Evolutionary conservation across 2,329 filamentous ascomycete genomes (phyloP).

Genomic region (Cladosporium sp.): DNA sequence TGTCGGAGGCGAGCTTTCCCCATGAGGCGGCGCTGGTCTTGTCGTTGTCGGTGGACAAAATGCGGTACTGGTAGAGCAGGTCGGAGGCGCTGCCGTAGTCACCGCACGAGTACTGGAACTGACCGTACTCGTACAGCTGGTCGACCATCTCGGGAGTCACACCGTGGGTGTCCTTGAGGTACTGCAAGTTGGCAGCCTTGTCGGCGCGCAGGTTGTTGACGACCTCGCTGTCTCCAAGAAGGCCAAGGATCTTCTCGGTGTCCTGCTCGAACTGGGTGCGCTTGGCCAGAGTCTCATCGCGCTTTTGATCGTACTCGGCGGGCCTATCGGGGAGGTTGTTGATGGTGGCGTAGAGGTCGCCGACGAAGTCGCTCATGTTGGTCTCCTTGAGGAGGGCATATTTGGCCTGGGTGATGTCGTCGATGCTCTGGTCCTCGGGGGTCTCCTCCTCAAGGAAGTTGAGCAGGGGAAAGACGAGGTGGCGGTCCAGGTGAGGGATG

Average conservation of each 20-base stretch:
- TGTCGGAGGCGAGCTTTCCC: slow-evolving; percentile 97
- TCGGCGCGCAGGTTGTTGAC: slow-evolving; percentile 89
- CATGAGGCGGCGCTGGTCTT: slow-evolving; percentile 94
- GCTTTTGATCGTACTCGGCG: slow-evolving; percentile 82
- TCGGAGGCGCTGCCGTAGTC: slow-evolving; percentile 89
- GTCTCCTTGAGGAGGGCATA: slow-evolving; percentile 94
- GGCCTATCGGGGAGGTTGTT: slow-evolving; percentile 76
- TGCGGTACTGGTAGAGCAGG: slow-evolving; percentile 94
- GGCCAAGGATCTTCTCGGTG: slow-evolving; percentile 82
- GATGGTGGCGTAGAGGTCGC: slow-evolving; percentile 85
- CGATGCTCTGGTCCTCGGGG: slow-evolving; percentile 72
- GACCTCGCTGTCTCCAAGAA: slow-evolving; percentile 85
- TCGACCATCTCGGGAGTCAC: slow-evolving; percentile 96
- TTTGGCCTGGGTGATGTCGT: slow-evolving; percentile 79
- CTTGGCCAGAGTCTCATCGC: slow-evolving; percentile 81
- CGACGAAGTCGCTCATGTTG: slow-evolving; percentile 99
- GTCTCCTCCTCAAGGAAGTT: slow-evolving; percentile 83
- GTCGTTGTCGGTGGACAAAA: slow-evolving; percentile 97
- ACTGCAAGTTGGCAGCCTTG: slow-evolving; percentile 98
- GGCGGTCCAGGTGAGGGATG: slow-evolving; percentile 88
- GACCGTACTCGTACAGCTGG: slow-evolving; percentile 90
- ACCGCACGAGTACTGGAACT: slow-evolving; percentile 97
- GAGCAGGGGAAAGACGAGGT: slow-evolving; percentile 93
- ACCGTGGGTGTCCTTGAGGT: slow-evolving; percentile 92
- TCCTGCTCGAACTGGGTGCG: slow-evolving; percentile 83